Evolutionary conservation across 225 moss, liverwort and hornwort genomes (phyloP).

Genomic region (Polytrichum formosum): DNA sequence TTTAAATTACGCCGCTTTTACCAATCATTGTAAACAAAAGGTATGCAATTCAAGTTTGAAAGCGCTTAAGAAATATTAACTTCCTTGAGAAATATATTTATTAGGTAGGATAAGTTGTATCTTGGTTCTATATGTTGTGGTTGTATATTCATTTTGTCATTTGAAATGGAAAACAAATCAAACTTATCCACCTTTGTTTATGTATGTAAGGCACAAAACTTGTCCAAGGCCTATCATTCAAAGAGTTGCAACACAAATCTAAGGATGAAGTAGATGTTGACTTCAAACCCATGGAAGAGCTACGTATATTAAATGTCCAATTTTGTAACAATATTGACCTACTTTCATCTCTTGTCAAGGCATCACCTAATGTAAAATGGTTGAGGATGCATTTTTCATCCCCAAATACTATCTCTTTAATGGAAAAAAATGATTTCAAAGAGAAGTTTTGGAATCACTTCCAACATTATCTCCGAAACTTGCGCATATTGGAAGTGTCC

Average conservation of each 20-base stretch:
- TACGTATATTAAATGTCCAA: background rate
- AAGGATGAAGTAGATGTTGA: background rate
- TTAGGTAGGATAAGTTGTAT: too few species aligned
- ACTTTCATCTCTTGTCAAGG: background rate
- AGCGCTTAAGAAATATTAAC: background rate
- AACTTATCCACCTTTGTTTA: background rate
- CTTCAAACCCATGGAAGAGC: background rate
- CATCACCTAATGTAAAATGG: background rate
- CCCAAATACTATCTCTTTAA: background rate
- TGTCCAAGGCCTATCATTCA: background rate
- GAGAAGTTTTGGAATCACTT: background rate
- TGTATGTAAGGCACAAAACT: background rate
- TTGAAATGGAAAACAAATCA: background rate
- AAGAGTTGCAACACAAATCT: background rate
- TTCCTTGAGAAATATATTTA: too few species aligned
- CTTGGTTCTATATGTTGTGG: too few species aligned
- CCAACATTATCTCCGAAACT: background rate
- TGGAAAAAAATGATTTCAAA: background rate
- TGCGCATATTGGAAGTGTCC: background rate
- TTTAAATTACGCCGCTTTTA: background rate
- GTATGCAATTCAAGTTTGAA: background rate
- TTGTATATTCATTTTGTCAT: background rate
- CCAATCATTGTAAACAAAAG: background rate
- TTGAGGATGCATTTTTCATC: background rate
- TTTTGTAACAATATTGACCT: background rate